Conservation (phyloP, 2,329 filamentous ascomycete species). For the Colletotrichum horii region DNA sequence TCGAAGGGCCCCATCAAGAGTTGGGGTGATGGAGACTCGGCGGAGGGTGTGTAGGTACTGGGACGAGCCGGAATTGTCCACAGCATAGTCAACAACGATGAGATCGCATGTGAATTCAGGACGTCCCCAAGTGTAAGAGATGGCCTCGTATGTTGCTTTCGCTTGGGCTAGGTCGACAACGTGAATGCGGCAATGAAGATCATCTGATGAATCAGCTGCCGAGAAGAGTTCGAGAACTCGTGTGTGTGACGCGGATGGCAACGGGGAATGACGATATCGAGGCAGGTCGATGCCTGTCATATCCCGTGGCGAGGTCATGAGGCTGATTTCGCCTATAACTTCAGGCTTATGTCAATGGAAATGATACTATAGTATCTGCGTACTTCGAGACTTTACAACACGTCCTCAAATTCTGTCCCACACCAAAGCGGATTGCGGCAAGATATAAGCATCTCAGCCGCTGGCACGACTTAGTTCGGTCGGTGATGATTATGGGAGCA, state of each 20-base stretch:
- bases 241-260: background rate
- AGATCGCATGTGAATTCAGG: background rate
- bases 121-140: background rate
- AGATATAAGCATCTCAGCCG: no score
- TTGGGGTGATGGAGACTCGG: background rate
- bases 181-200: background rate
- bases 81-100: background rate
- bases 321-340: background rate
- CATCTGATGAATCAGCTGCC: background rate
- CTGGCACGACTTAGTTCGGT: background rate
- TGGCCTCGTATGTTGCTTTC: background rate
- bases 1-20: background rate
- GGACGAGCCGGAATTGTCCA: accelerated
- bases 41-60: accelerated
- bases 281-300: background rate
- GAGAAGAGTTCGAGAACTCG: background rate
- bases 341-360: no score
- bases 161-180: background rate
- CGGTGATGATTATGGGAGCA: background rate
- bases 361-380: no score
- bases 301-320: background rate
- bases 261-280: background rate
- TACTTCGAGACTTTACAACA: no score
- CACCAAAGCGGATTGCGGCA: no score
- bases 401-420: no score